Conservation (phyloP, 2,329 filamentous ascomycete genomes). For the Fusarium subtropicale region DNA sequence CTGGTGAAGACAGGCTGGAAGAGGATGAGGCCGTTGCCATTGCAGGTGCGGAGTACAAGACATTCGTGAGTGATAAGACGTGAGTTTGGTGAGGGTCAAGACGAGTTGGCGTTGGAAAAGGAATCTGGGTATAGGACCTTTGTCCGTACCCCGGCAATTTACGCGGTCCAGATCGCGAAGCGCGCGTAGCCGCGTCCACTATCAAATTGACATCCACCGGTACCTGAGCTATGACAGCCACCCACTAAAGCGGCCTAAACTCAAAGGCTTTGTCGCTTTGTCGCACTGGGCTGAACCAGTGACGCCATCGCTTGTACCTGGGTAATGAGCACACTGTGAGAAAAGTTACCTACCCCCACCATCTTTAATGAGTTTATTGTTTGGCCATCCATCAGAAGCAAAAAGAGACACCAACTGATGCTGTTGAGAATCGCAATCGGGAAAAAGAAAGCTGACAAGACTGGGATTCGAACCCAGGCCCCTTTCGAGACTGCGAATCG, state of each 20-base stretch:
- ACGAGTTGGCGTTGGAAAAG: background rate
- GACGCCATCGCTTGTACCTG: slow-evolving; percentile 21
- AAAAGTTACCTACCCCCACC: background rate
- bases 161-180: slow-evolving; percentile 37
- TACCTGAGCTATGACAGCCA: slow-evolving; percentile 33
- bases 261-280: background rate
- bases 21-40: slow-evolving; percentile 43
- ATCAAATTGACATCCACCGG: slow-evolving; percentile 17
- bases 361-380: background rate
- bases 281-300: slow-evolving; percentile 30
- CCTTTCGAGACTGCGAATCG: slow-evolving; percentile 43
- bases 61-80: slow-evolving; percentile 22
- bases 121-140: background rate
- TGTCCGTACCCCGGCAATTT: slow-evolving; percentile 30
- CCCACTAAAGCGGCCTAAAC: slow-evolving; percentile 6
- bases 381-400: background rate
- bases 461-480: slow-evolving; percentile 43
- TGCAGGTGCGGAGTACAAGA: slow-evolving; percentile 23
- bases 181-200: slow-evolving; percentile 32
- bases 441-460: slow-evolving; percentile 24
- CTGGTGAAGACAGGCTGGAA: slow-evolving; percentile 47
- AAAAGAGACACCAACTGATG: background rate
- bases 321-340: background rate
- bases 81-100: background rate
- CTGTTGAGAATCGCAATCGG: rapidly evolving